These are phyloP conservation scores for Pseudozyma sp. DNA, from an alignment of 1,284 basidiomycete genomes.

Conservation along the genomic window DNA sequence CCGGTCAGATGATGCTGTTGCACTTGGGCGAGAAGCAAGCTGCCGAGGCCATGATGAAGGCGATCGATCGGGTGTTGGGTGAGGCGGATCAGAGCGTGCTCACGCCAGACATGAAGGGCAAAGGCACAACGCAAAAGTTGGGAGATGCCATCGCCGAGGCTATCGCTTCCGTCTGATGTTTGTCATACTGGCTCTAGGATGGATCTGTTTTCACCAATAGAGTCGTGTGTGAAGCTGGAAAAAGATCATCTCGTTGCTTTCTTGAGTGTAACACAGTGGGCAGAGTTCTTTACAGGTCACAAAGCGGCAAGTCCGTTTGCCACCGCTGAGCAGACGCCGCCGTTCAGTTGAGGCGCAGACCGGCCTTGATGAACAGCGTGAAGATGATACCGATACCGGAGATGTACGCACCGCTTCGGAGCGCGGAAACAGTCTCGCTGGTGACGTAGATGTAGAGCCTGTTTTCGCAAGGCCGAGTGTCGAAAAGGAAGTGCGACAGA, in stretches of 20 bases:
- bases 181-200: neutral
- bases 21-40: conserved; percentile 73
- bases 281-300: neutral
- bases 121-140: conserved; percentile 31
- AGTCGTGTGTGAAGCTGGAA: too few species aligned
- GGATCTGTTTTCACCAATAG: too few species aligned
- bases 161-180: conserved; percentile 13
- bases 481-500: too few species aligned
- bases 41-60: conserved; percentile 72
- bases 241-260: neutral
- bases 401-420: conserved; percentile 29
- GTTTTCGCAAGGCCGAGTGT: neutral
- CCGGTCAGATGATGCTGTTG: conserved; percentile 74
- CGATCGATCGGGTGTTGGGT: conserved; percentile 71
- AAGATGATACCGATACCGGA: conserved; percentile 45
- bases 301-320: neutral
- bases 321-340: neutral
- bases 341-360: conserved; percentile 21
- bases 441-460: conserved; percentile 43
- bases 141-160: conserved; percentile 48
- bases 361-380: conserved; percentile 51
- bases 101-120: conserved; percentile 51
- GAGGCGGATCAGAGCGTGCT: conserved; percentile 12
- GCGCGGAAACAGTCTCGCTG: conserved; percentile 19
- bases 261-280: neutral